Base-by-base conservation (phyloP, 164 flowering plant genomes). In the Vitis vinifera region DNA sequence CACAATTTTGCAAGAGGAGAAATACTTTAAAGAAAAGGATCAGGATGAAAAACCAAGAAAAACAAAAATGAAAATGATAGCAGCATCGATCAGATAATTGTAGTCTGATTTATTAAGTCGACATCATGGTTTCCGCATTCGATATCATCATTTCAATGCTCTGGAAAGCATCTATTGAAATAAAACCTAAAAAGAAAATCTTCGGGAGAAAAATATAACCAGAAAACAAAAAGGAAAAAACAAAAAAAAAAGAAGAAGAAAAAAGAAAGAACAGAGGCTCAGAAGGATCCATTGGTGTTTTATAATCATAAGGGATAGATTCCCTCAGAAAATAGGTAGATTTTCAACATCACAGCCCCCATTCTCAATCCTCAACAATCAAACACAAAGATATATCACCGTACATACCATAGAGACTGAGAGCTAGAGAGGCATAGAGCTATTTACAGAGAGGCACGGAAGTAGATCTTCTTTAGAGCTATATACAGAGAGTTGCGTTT, bases 261-360 rank as follows among this genome's bases (percentile, higher is more conserved):
- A 50, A 63, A 53, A 8, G n/a, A 60, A 62, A 66, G 67, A 59
- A 68, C 14, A 3, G 65, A 49, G 76, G 91, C 96, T 91, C 96
- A 91, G 93, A 87, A 90, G 96, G 91, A 91, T 91, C 89, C 91
- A 88, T 89, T 91, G 92, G 92, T 80, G 60, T 80, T 80, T 69
- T 68, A 47, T 84, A 87, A 85, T 88, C 90, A 85, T 59, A 65
- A 70, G 72, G 74, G 69, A 75, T 62, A 55, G 31, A 50, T 55
- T 70, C 79, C 77, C 70, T 91, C 93, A 88, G 67, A 83, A 88
- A 87, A 88, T 89, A 89, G 89, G 89, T 87, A 87, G 88, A 75
- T 89, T 66, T 55, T 71, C 68, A 75, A 2, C 96, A 89, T 91
- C 93, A 87, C 69, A 57, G 91, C 88, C 80, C 59, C 69, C 13